These are phyloP conservation scores for Ogataea nitratoaversa DNA, from an alignment of 805 yeast genomes.

Conservation along the genomic window DNA sequence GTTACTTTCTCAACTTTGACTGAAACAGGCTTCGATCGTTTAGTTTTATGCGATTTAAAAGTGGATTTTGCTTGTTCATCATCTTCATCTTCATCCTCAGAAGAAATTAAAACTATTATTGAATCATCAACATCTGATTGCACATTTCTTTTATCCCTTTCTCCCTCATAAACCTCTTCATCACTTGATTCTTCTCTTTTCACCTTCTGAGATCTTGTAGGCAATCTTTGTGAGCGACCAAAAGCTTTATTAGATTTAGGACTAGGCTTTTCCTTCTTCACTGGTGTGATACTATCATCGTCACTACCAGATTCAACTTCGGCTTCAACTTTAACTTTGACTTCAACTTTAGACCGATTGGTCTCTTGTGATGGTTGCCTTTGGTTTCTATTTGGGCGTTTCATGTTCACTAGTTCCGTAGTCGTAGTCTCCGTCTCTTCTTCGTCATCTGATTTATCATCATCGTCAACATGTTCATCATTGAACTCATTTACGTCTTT, in stretches of 20 bases:
- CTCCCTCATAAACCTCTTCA: background rate
- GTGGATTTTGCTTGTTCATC: background rate
- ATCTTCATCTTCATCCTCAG: conserved; percentile 1
- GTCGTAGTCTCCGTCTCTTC: background rate
- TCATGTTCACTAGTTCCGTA: background rate
- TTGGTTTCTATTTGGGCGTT: too few species aligned
- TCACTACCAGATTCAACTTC: conserved; percentile 11
- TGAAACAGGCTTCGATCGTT: too few species aligned
- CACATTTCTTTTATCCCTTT: background rate
- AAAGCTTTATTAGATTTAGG: background rate
- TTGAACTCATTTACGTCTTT: background rate
- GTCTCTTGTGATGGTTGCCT: too few species aligned
- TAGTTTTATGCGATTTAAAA: too few species aligned
- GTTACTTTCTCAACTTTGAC: too few species aligned
- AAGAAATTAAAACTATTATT: conserved; percentile 14
- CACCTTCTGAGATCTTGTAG: background rate
- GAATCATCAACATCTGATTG: conserved; percentile 11
- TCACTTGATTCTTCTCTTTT: background rate
- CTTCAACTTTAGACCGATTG: too few species aligned
- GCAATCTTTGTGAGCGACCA: background rate
- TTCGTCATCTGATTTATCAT: background rate
- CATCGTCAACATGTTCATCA: background rate
- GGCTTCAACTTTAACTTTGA: conserved; percentile 10
- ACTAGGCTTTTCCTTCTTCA: conserved; percentile 4
- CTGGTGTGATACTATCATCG: conserved; percentile 13